phyloP scores from a whole-genome alignment of 2,329 filamentous ascomycete species.

The Ambrosiella beaveri region DNA sequence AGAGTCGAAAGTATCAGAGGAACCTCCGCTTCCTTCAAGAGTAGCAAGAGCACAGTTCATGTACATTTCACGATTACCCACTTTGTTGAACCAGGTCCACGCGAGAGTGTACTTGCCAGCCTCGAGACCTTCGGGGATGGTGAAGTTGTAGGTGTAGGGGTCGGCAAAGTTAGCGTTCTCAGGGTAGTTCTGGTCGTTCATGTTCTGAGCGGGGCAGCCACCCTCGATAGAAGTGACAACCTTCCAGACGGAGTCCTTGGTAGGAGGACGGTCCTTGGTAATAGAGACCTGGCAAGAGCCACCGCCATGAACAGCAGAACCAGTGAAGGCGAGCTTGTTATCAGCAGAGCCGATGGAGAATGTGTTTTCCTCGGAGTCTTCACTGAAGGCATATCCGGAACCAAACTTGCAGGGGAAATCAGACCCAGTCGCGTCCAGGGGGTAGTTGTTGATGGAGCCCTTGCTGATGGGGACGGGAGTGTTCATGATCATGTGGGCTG shows the following conservation, averaged over 20 bases:
- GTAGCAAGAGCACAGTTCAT: constrained; percentile 80
- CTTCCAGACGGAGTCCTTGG: constrained; percentile 54
- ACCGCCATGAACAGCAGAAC: constrained; percentile 68
- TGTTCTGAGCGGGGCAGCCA: constrained; percentile 54
- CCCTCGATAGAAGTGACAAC: constrained; percentile 81
- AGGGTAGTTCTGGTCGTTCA: constrained; percentile 35
- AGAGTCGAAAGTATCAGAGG: constrained; percentile 33
- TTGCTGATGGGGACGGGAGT: constrained; percentile 45
- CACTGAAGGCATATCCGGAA: neutral
- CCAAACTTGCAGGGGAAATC: constrained; percentile 74
- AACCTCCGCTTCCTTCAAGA: constrained; percentile 37
- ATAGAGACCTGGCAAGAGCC: constrained; percentile 83
- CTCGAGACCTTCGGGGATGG: constrained; percentile 52
- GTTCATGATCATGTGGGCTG: constrained; percentile 62
- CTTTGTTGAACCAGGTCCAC: constrained; percentile 89
- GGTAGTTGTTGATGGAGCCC: constrained; percentile 35
- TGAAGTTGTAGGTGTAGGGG: constrained; percentile 48
- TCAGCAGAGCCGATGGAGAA: constrained; percentile 43
- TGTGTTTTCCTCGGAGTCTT: constrained; percentile 27
- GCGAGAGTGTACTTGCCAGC: constrained; percentile 65
- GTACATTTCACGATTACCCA: constrained; percentile 92
- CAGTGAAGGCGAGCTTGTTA: constrained; percentile 47
- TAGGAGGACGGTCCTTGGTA: constrained; percentile 58
- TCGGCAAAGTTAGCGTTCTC: constrained; percentile 26
- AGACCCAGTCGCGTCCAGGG: constrained; percentile 39